A percentile compares a stretch with the other conserved stretches of the same genome.
These are phyloP conservation scores for Wallacemonas sp. DNA, from an alignment of 208 protist species.

Conservation along the genomic window DNA sequence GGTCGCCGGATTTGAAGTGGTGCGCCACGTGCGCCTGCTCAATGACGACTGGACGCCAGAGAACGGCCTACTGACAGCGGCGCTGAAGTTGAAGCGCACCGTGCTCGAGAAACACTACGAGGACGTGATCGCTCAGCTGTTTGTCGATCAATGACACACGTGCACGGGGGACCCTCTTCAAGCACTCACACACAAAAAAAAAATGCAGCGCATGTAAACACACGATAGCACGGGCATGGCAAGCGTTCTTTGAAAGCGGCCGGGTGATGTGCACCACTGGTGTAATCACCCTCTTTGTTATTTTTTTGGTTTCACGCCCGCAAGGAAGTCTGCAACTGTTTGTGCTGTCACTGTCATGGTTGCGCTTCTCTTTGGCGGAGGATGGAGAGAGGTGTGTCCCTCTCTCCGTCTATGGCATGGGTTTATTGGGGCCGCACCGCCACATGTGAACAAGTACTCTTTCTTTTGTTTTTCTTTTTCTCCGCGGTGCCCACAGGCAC, in stretches of 20 bases:
- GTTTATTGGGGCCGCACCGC: no score
- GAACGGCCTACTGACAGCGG: conserved; percentile 55
- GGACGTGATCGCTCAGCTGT: conserved; percentile 57
- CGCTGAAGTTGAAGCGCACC: conserved; percentile 52
- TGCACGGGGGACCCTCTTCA: not conserved
- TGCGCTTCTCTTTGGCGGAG: no score
- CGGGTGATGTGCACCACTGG: no score
- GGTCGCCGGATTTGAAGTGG: conserved; percentile 41
- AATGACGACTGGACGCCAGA: conserved; percentile 60
- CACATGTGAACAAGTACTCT: no score
- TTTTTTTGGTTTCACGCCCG: no score
- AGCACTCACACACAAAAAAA: not conserved
- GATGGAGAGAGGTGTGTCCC: no score
- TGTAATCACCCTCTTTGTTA: no score
- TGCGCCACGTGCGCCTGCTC: conserved; percentile 30
- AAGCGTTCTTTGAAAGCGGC: not conserved
- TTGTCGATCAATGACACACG: conserved; percentile 29
- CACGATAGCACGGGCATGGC: no score
- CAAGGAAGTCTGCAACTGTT: no score
- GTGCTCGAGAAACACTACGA: conserved; percentile 47
- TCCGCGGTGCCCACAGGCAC: not conserved
- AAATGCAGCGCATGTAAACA: no score
- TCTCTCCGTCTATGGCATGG: no score
- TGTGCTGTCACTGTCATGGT: no score
- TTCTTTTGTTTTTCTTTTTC: conserved; percentile 4